Evolutionary conservation across 306 rosid species (phyloP), one percentile per base, ranked within the genome.

Genomic region (Pachyrhizus erosus): DNA sequence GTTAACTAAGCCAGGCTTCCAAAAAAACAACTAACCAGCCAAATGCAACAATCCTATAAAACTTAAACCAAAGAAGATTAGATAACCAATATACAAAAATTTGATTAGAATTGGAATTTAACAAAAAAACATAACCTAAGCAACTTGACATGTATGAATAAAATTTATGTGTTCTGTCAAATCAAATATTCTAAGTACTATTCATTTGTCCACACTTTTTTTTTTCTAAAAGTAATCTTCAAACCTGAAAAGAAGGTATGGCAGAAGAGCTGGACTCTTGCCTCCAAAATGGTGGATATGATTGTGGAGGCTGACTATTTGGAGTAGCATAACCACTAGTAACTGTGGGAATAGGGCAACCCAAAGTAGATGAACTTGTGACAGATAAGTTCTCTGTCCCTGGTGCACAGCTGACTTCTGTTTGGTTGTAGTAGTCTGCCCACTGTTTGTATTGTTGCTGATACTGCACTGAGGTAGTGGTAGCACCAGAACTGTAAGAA

Each of bases 331-430:
- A 91, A 67, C 91, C 86, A 77, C 90, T 73, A 33, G 91, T 76
- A 48, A 67, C 89, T 75, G 89, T 88, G 80, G 97, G 90, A 84
- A 87, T 83, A 8, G 92, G 72, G 80, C 89, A 83, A n/a, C 87
- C 91, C 81, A 79, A 72, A 80, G 86, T 80, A 80, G 96, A 88
- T 69, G 92, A 80, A 81, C 83, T 87, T 57, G 93, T 51, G 70
- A 87, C 93, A 79, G 97, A 87, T 66, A 89, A 79, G 84, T 92
- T 93, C 84, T 96, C 99, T 20, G 99, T 96, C 83, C 99, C 99
- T 82, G 99, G 99, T 49, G 99, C 99, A 77, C 99, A 93, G 86
- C 96, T 93, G 72, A 96, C 99, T 89, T 96, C 99, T 39, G 97
- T 89, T 86, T 92, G 98, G 85, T 77, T 90, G 93, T 96, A 92